These are phyloP conservation scores for Raffaelea ambrosiae DNA, from an alignment of 2,329 filamentous ascomycete genomes.

Conservation along the genomic window DNA sequence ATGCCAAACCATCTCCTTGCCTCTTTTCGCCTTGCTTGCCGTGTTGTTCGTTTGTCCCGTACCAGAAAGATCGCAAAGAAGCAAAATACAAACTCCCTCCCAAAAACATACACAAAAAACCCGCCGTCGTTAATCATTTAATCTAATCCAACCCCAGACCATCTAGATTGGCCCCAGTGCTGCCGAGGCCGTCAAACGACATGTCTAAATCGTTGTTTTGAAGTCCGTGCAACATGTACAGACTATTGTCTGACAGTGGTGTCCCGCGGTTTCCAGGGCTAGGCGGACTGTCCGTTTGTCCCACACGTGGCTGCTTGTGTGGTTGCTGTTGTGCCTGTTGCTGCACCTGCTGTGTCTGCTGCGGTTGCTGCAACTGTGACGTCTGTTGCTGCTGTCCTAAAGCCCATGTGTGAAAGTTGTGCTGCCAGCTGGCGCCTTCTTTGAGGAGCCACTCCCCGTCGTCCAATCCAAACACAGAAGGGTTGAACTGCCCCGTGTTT, in stretches of 20 bases:
- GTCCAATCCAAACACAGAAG: conserved; percentile 32
- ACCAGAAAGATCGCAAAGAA: no score
- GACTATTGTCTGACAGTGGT: conserved; percentile 5
- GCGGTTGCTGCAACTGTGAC: conserved; percentile 1
- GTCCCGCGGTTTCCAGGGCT: conserved; percentile 4
- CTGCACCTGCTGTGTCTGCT: conserved; percentile 1
- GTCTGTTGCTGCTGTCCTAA: conserved; percentile 17
- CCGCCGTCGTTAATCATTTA: no score
- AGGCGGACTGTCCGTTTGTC: background rate
- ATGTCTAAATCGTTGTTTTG: conserved; percentile 5
- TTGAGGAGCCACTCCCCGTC: conserved; percentile 50
- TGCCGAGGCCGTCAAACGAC: conserved; percentile 18
- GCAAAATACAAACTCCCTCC: no score
- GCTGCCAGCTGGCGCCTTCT: conserved; percentile 49
- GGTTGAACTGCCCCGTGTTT: conserved; percentile 13
- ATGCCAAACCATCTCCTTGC: no score
- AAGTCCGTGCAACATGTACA: conserved; percentile 3
- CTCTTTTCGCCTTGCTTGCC: no score
- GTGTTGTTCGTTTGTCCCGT: no score
- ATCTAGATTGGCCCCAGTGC: conserved; percentile 17
- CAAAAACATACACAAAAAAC: no score
- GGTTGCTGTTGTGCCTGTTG: conserved; percentile 2
- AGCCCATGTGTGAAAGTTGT: conserved; percentile 48
- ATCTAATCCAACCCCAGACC: no score
- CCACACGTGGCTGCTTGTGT: conserved; percentile 1